Evolutionary conservation across 768 basidiomycete species (phyloP).

Genomic region (Suillus spraguei): DNA sequence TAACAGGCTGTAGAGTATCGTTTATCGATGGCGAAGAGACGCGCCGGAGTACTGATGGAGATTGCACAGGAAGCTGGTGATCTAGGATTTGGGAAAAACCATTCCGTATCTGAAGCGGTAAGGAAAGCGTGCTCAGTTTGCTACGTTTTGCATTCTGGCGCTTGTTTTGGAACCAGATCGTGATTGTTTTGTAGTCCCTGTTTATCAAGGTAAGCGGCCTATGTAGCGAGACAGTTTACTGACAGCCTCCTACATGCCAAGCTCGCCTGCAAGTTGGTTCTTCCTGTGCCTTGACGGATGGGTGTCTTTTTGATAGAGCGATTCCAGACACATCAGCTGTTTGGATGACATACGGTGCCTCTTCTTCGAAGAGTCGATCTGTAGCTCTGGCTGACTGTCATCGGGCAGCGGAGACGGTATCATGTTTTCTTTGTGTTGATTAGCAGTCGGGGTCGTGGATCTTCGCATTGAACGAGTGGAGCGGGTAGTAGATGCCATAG

Average conservation of each 20-base stretch:
- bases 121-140: background rate
- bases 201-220: background rate
- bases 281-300: slow-evolving; percentile 35
- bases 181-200: slow-evolving; percentile 49
- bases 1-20: background rate
- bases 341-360: slow-evolving; percentile 40
- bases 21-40: slow-evolving; percentile 32
- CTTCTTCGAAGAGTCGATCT: slow-evolving; percentile 14
- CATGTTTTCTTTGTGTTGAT: slow-evolving; percentile 23
- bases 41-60: slow-evolving; percentile 25
- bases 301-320: slow-evolving; percentile 28
- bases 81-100: slow-evolving; percentile 1
- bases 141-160: slow-evolving; percentile 53
- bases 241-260: slow-evolving; percentile 28
- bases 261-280: slow-evolving; percentile 28
- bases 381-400: slow-evolving; percentile 3
- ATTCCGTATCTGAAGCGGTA: background rate
- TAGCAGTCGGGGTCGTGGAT: slow-evolving; percentile 8
- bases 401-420: background rate
- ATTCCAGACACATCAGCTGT: slow-evolving; percentile 32
- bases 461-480: slow-evolving; percentile 30
- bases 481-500: slow-evolving; percentile 30
- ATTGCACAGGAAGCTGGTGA: slow-evolving; percentile 9
- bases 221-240: background rate
- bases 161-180: slow-evolving; percentile 88